Evolutionary conservation across 1,139 yeast species (phyloP).

Genomic region (Candida mesenterica): DNA sequence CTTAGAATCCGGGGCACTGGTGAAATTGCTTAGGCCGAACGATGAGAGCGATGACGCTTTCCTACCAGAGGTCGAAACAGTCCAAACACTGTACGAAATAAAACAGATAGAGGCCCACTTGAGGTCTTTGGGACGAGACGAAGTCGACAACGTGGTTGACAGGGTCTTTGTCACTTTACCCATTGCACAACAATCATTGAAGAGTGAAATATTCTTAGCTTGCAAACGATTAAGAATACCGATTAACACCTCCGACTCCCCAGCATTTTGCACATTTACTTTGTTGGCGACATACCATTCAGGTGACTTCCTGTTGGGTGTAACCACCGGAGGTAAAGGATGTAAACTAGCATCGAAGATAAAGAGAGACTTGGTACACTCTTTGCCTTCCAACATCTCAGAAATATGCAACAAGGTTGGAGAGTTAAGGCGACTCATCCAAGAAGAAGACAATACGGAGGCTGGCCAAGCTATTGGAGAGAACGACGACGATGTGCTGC

Average conservation of each 20-base stretch:
- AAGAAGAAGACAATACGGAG: slow-evolving; percentile 48
- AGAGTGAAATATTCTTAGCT: slow-evolving; percentile 39
- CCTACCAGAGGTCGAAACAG: not conserved
- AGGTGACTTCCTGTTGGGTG: slow-evolving; percentile 79
- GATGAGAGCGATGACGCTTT: slow-evolving; percentile 12
- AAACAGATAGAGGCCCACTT: slow-evolving; percentile 24
- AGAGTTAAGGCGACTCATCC: slow-evolving; percentile 54
- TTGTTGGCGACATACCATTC: slow-evolving; percentile 67
- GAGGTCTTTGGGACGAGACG: slow-evolving; percentile 56
- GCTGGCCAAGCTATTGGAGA: slow-evolving; percentile 45
- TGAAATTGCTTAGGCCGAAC: slow-evolving; percentile 16
- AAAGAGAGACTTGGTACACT: slow-evolving; percentile 66
- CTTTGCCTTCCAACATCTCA: slow-evolving; percentile 70
- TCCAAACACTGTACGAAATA: slow-evolving; percentile 25
- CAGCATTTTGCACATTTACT: slow-evolving; percentile 73
- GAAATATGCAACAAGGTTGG: slow-evolving; percentile 71
- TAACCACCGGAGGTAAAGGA: slow-evolving; percentile 87
- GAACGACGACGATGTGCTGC: slow-evolving; percentile 70
- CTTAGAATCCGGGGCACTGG: slow-evolving; percentile 53
- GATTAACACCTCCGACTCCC: slow-evolving; percentile 72
- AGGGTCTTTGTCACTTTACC: slow-evolving; percentile 64
- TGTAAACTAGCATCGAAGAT: slow-evolving; percentile 82
- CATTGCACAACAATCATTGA: slow-evolving; percentile 21
- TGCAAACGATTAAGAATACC: slow-evolving; percentile 74
- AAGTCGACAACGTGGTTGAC: slow-evolving; percentile 67